Evolutionary conservation across 2,329 filamentous ascomycete species (phyloP), one percentile per base, ranked within the genome.

Genomic region (Aspergillus novofumigatus): DNA sequence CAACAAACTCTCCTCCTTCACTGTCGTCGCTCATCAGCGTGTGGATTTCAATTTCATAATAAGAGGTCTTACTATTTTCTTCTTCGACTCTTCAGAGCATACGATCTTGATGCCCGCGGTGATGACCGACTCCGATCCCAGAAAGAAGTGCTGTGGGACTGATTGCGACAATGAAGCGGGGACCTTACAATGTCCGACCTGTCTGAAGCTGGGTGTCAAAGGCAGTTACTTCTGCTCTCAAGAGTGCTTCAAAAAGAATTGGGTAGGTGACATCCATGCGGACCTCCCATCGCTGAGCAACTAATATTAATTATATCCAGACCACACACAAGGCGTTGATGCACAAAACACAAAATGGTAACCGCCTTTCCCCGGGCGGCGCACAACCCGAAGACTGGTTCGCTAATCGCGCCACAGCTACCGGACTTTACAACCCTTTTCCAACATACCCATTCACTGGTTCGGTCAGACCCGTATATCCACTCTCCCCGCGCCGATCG

Each of bases 221-320:
- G 58, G 52, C 32, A 65, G 65, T 28, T 67, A 57, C 32, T 97
- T 96, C 77, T 97, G 92, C 79, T 89, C 90, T 14, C 92, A 97
- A 75, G 92, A 96, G 65, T 97, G 92, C 78, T 97, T 97, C 78
- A 96, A 96, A 82, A 88, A 85, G 75, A 96, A 90, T 80, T 97
- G 92, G 92, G 92, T 96, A 82, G 64, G 83, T 68, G 57, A 17
- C 1, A 49, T 42, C 48, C 9, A 21, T 21, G n/a, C 5, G n/a
- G 3, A 49, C 29, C 4, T 11, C 3, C 49, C 9, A 38, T 21
- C 14, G 14, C 32, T 42, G 25, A 64, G 51, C 57, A 61, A 21
- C 49, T 10, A 3, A 29, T 45, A 26, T 2, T 47, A 26, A 11
- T 29, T 11, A 4, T 11, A 11, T 29, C 28, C 53, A 59, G 59